phyloP scores from a whole-genome alignment of 306 rosid genomes.

The Casuarina equisetifolia region DNA sequence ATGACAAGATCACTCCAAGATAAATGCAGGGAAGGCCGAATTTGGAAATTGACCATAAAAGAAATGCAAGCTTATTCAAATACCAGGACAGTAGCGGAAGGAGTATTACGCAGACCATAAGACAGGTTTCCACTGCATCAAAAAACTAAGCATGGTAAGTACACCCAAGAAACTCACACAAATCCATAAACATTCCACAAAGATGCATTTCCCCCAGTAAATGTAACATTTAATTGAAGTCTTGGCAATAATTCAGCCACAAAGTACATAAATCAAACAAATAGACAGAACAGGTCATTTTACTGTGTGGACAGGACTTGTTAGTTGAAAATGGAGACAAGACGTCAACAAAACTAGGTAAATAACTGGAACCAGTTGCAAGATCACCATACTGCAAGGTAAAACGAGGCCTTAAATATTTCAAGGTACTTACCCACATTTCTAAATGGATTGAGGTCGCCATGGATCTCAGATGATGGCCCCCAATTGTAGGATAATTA shows the following conservation, averaged over 20 bases:
- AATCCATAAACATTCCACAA: neutral
- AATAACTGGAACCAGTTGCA: neutral
- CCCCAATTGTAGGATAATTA: neutral
- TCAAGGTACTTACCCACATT: neutral
- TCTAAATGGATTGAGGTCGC: neutral
- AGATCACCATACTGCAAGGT: neutral
- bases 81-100: slow-evolving; percentile 68
- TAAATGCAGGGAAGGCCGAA: slow-evolving; percentile 17
- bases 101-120: slow-evolving; percentile 79
- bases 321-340: neutral
- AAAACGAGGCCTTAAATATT: neutral
- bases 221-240: neutral
- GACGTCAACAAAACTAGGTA: neutral
- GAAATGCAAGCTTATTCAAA: slow-evolving; percentile 26
- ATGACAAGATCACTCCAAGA: neutral
- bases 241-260: neutral
- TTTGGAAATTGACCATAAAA: slow-evolving; percentile 4
- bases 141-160: slow-evolving; percentile 16
- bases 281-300: neutral
- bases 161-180: neutral
- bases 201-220: neutral
- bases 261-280: neutral
- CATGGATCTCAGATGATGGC: neutral
- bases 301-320: neutral
- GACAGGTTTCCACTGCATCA: slow-evolving; percentile 76